A percentile compares a stretch with the other conserved stretches of the same genome.
phyloP scores from a whole-genome alignment of 306 rosid species.

The Citrullus colocynthis region DNA sequence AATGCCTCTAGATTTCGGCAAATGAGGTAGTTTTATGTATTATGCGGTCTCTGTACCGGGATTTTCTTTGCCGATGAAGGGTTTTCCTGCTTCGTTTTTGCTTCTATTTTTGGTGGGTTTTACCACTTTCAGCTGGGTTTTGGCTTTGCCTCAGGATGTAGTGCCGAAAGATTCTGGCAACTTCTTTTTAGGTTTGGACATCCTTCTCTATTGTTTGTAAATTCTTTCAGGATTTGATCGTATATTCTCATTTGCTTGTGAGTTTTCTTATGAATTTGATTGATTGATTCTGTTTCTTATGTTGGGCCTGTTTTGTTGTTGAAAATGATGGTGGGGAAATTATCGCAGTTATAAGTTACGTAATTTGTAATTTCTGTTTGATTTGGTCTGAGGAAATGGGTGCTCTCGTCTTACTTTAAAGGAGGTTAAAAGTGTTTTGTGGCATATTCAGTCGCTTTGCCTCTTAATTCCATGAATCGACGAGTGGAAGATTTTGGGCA shows the following conservation, averaged over 20 bases:
- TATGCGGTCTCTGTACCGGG: slow-evolving; percentile 12
- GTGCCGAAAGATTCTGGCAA: slow-evolving; percentile 14
- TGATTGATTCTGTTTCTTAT: not conserved
- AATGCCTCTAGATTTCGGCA: not conserved
- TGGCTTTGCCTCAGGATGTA: slow-evolving; percentile 33
- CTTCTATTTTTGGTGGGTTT: slow-evolving; percentile 23
- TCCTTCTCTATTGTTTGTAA: slow-evolving; percentile 5
- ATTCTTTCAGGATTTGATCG: slow-evolving; percentile 20
- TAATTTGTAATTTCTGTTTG: not conserved
- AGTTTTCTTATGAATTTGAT: not conserved
- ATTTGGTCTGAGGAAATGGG: not conserved
- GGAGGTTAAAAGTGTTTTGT: not conserved
- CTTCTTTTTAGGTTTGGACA: slow-evolving; percentile 44
- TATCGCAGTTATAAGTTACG: not conserved
- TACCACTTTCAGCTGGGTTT: slow-evolving; percentile 32
- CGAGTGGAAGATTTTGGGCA: not conserved
- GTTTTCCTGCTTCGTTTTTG: slow-evolving; percentile 14
- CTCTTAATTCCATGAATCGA: not conserved
- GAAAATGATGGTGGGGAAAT: not conserved
- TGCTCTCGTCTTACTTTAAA: not conserved
- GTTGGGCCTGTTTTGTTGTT: not conserved
- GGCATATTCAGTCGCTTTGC: not conserved
- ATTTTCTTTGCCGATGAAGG: slow-evolving; percentile 32
- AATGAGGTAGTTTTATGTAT: slow-evolving; percentile 24
- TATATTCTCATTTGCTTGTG: not conserved